Percentiles rank a stretch among this genome's conserved stretches.
These are phyloP conservation scores for Aspergillus nidulans DNA, from an alignment of 495 filamentous ascomycete genomes.

Conservation along the genomic window DNA sequence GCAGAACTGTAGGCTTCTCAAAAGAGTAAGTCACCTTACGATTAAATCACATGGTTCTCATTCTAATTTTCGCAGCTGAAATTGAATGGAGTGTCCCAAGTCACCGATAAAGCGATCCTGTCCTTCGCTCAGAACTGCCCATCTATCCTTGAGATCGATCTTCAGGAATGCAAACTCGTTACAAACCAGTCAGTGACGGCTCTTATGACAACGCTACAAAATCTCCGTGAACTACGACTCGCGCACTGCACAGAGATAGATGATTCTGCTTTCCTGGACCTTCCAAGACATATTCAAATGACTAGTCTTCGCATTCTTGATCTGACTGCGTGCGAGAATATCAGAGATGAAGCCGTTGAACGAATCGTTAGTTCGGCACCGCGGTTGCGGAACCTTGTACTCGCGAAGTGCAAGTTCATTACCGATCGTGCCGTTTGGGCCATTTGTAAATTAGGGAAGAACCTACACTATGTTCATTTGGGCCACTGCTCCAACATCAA, in stretches of 20 bases:
- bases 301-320: conserved; percentile 92
- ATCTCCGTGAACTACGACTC: conserved; percentile 83
- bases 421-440: conserved; percentile 85
- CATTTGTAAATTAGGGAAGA: conserved; percentile 88
- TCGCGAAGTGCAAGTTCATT: conserved; percentile 89
- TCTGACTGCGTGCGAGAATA: conserved; percentile 75
- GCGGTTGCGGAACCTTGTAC: conserved; percentile 82
- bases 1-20: conserved; percentile 76
- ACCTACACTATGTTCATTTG: conserved; percentile 91
- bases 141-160: conserved; percentile 92
- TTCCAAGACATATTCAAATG: conserved; percentile 65
- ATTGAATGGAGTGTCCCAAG: conserved; percentile 78
- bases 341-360: conserved; percentile 82
- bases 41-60: conserved; percentile 5
- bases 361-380: conserved; percentile 83
- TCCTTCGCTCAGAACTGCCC: conserved; percentile 85
- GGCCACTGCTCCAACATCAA: conserved; percentile 92
- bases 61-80: conserved; percentile 63
- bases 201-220: conserved; percentile 67
- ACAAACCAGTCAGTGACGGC: conserved; percentile 76
- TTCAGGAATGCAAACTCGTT: conserved; percentile 77
- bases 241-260: conserved; percentile 78
- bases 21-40: conserved; percentile 58
- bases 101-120: conserved; percentile 73
- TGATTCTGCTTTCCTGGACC: conserved; percentile 76